Evolutionary conservation across 768 basidiomycete species (phyloP).

Genomic region (Lentinula raphanica): DNA sequence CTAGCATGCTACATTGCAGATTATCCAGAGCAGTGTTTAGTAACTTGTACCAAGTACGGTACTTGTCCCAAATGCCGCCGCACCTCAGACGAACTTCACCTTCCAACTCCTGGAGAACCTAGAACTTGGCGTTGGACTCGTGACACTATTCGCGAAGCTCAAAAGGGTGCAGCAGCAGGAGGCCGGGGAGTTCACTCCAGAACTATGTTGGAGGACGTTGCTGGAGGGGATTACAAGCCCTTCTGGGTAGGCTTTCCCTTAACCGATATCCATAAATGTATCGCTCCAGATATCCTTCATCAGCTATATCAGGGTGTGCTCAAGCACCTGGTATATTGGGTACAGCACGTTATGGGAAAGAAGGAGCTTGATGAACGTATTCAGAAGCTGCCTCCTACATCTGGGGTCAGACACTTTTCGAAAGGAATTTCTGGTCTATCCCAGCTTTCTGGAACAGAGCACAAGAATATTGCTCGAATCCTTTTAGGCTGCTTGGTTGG

Average conservation of each 20-base stretch:
- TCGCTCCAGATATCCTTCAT: conserved; percentile 21
- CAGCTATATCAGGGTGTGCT: conserved; percentile 22
- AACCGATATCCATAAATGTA: conserved; percentile 15
- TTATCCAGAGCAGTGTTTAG: conserved; percentile 16
- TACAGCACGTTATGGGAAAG: conserved; percentile 11
- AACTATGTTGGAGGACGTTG: too few species aligned
- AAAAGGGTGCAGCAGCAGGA: not conserved
- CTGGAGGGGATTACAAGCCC: conserved; percentile 11
- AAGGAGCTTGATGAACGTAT: conserved; percentile 24
- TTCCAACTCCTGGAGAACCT: not conserved
- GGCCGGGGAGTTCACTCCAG: too few species aligned
- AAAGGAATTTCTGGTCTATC: conserved; percentile 11
- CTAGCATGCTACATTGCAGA: not conserved
- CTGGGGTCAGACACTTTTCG: conserved; percentile 18
- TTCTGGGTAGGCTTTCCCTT: conserved; percentile 21
- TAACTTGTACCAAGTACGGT: conserved; percentile 9
- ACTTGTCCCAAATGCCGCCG: not conserved
- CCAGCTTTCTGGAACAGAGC: conserved; percentile 13
- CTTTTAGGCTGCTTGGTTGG: conserved; percentile 17
- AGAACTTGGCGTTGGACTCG: not conserved
- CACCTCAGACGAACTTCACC: not conserved
- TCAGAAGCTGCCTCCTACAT: conserved; percentile 21
- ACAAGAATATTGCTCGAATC: conserved; percentile 19
- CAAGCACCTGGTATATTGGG: conserved; percentile 21
- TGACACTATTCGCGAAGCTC: not conserved